Evolutionary conservation across 495 filamentous ascomycete species (phyloP), one percentile per base, ranked within the genome.

Genomic region (Rostrohypoxylon terebratum): DNA sequence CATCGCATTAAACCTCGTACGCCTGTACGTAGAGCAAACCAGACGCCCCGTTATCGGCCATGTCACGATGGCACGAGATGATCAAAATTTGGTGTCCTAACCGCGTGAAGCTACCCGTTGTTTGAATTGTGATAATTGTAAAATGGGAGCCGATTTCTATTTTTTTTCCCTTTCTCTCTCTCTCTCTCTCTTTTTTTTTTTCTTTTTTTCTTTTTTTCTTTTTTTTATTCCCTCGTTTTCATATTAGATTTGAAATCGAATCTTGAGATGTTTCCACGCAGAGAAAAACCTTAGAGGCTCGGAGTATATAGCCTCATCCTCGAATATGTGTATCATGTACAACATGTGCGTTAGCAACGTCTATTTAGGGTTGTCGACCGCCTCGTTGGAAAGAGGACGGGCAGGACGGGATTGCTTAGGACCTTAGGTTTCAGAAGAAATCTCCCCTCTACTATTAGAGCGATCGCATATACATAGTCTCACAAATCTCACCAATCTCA

Each of bases 41-140:
- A 65, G 38, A 23, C 18, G 18, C 28, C 68, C 68, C 68, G 55
- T 65, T 71, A 71, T 61, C 68, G 68, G 68, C 61, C 61, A 8
- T 47, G 34, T 45, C 53, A 57, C 38, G 33, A 51, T 54, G 25
- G 58, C 45, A 68, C 36, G 18, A 54, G 34, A 63, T 38, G 59
- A 51, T 51, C 40, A 28, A 59, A 31, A 33, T 0, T 31, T 25
- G 28, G 3, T 40, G 28, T 60, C 54, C 13, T 50, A 44, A 42
- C n/a, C 6, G 14, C 25, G 36, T 36, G 34, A 58, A 45, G 59
- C 31, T 28, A 51, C 42, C 18, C n/a, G 16, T 11, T 55, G 4
- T 45, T 36, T 9, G 20, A 57, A 3, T 55, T 55, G 18, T 16
- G 0, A 16, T 33, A 57, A 3, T 55, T 55, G 18, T 16, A 0